A percentile compares a stretch with the other conserved stretches of the same genome.
phyloP scores from a whole-genome alignment of 352 stramenopile genomes.

The Phytophthora macrochlamydospora region DNA sequence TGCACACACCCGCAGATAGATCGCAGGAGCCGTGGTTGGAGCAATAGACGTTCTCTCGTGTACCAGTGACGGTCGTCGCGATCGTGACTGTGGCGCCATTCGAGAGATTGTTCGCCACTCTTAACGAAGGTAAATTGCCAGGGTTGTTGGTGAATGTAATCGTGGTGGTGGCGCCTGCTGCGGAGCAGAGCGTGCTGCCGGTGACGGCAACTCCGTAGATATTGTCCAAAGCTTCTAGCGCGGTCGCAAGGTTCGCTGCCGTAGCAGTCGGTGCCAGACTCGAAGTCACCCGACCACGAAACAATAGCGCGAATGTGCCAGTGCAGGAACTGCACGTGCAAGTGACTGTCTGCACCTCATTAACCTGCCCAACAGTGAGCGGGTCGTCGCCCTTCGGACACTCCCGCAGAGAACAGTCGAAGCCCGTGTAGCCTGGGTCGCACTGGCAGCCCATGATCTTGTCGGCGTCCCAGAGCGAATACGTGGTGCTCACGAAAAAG shows the following conservation, averaged over 20 bases:
- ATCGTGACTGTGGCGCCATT: constrained; percentile 20
- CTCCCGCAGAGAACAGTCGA: constrained; percentile 64
- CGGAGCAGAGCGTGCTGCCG: constrained; percentile 39
- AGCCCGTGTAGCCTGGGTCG: constrained; percentile 63
- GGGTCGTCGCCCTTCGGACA: constrained; percentile 73
- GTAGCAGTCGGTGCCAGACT: constrained; percentile 52
- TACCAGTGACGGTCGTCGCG: constrained; percentile 36
- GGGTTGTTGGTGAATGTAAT: constrained; percentile 82
- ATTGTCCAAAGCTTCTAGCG: constrained; percentile 65
- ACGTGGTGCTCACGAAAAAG: constrained; percentile 67
- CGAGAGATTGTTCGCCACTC: constrained; percentile 51
- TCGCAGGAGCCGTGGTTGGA: constrained; percentile 84
- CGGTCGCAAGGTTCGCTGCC: constrained; percentile 40
- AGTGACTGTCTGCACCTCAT: constrained; percentile 57
- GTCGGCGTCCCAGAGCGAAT: constrained; percentile 73
- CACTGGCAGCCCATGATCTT: constrained; percentile 84
- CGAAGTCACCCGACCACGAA: constrained; percentile 58
- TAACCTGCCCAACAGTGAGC: constrained; percentile 37
- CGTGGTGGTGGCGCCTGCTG: constrained; percentile 41
- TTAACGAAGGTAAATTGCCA: constrained; percentile 52
- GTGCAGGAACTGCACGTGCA: constrained; percentile 63
- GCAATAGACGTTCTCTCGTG: constrained; percentile 73
- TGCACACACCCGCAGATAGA: constrained; percentile 63
- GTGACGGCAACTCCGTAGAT: constrained; percentile 51
- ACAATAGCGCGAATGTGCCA: constrained; percentile 66